These are phyloP conservation scores for Ophiostoma populinum DNA, from an alignment of 2,329 filamentous ascomycete genomes.

Conservation along the genomic window DNA sequence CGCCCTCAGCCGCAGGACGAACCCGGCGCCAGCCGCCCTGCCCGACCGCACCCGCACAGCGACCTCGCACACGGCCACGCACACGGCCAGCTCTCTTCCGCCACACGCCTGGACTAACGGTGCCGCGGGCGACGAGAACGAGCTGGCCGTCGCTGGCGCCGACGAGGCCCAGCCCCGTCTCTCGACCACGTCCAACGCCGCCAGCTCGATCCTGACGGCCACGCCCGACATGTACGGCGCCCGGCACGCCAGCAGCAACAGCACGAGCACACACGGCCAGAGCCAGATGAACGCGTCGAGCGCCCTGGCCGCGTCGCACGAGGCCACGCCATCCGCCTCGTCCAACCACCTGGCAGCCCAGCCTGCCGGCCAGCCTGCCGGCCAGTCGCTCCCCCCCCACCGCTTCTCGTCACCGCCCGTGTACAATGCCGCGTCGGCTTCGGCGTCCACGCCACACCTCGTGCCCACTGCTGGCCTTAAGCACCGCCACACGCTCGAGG, in stretches of 20 bases:
- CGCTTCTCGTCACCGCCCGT: constrained; percentile 49
- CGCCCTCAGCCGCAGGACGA: background rate
- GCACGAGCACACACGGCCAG: constrained; percentile 5
- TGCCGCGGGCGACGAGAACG: constrained; percentile 3
- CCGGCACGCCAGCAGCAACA: constrained; percentile 14
- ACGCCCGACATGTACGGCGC: constrained; percentile 16
- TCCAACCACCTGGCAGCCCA: background rate
- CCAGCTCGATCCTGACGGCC: constrained; percentile 17
- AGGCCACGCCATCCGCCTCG: background rate
- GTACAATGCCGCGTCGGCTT: constrained; percentile 24
- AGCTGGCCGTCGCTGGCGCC: constrained; percentile 1
- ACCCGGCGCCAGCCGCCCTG: constrained; percentile 2
- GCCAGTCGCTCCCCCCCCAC: constrained; percentile 22
- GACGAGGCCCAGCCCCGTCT: constrained; percentile 15
- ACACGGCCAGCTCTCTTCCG: background rate
- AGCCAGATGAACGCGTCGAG: background rate
- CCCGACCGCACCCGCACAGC: constrained; percentile 6
- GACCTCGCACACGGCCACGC: background rate
- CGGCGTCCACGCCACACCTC: constrained; percentile 28
- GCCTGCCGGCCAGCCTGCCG: background rate
- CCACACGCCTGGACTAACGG: constrained; percentile 1
- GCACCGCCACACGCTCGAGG: constrained; percentile 77
- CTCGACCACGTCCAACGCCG: constrained; percentile 19
- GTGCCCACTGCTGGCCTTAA: constrained; percentile 42
- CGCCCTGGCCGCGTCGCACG: no score